A percentile compares a stretch with the other conserved stretches of the same genome.
Evolutionary conservation across 306 rosid genomes (phyloP).

Genomic region (Malus asiatica): DNA sequence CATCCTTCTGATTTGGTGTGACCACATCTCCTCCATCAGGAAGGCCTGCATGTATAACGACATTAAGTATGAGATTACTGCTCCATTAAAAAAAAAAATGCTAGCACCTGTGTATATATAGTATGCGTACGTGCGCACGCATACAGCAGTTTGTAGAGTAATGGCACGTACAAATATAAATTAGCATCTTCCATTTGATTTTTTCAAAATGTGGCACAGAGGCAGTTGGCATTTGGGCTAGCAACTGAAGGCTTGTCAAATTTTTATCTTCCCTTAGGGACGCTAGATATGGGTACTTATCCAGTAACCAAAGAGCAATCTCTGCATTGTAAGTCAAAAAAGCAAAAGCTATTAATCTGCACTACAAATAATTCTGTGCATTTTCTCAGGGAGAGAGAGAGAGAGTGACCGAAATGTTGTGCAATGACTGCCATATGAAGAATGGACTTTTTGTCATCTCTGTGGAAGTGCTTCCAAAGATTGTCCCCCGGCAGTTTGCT

Average conservation of each 20-base stretch:
- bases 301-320: conserved; percentile 1
- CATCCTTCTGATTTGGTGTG: neutral
- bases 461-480: neutral
- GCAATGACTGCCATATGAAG: conserved; percentile 9
- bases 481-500: neutral
- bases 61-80: no score
- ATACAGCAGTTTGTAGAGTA: no score
- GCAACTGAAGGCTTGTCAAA: conserved; percentile 1
- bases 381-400: neutral
- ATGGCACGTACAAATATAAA: neutral
- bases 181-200: neutral
- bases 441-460: neutral
- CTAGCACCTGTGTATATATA: no score
- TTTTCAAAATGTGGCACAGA: neutral
- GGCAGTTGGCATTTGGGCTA: conserved; percentile 20
- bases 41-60: neutral
- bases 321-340: neutral
- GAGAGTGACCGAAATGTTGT: neutral
- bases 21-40: neutral
- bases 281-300: neutral
- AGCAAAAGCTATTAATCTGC: neutral
- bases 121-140: neutral
- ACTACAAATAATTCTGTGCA: neutral
- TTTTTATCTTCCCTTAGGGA: neutral
- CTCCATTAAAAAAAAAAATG: no score